phyloP scores from a whole-genome alignment of 2,329 filamentous ascomycete genomes.

The Westerdykella ornata region DNA sequence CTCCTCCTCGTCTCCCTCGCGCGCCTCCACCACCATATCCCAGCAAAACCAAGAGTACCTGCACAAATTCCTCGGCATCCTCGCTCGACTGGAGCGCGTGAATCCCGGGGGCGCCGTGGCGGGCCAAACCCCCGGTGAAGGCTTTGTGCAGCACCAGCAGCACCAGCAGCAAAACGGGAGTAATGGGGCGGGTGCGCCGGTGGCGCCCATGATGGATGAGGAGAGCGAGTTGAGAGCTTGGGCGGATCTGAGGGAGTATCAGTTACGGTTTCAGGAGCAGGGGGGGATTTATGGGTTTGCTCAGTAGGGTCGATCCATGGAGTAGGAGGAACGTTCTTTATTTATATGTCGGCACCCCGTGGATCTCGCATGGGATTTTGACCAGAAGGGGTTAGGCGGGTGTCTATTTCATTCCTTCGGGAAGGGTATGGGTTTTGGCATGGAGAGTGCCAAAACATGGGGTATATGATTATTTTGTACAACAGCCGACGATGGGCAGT shows the following conservation, averaged over 20 bases:
- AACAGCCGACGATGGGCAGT: too few species aligned
- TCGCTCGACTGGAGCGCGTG: constrained; percentile 66
- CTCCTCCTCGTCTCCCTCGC: neutral
- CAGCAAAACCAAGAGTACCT: constrained; percentile 64
- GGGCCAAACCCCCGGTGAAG: constrained; percentile 12
- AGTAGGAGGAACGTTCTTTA: too few species aligned
- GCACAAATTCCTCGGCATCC: constrained; percentile 63
- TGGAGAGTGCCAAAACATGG: too few species aligned
- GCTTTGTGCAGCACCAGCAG: too few species aligned
- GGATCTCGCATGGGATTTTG: neutral
- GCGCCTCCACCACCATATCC: constrained; percentile 36
- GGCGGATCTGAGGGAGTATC: constrained; percentile 73
- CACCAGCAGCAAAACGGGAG: neutral
- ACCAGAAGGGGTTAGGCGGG: too few species aligned
- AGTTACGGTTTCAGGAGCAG: constrained; percentile 62
- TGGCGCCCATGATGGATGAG: constrained; percentile 48
- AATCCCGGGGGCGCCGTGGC: constrained; percentile 36
- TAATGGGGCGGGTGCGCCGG: constrained; percentile 2
- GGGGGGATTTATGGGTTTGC: constrained; percentile 49
- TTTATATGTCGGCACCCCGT: too few species aligned
- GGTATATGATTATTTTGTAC: too few species aligned
- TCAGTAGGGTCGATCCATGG: constrained; percentile 3
- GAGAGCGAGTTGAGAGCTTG: constrained; percentile 70
- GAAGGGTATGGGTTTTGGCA: neutral
- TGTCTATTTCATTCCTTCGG: neutral